Evolutionary conservation across 2,329 filamentous ascomycete species (phyloP), one percentile per base, ranked within the genome.

Genomic region (Coniochaeta sp.): DNA sequence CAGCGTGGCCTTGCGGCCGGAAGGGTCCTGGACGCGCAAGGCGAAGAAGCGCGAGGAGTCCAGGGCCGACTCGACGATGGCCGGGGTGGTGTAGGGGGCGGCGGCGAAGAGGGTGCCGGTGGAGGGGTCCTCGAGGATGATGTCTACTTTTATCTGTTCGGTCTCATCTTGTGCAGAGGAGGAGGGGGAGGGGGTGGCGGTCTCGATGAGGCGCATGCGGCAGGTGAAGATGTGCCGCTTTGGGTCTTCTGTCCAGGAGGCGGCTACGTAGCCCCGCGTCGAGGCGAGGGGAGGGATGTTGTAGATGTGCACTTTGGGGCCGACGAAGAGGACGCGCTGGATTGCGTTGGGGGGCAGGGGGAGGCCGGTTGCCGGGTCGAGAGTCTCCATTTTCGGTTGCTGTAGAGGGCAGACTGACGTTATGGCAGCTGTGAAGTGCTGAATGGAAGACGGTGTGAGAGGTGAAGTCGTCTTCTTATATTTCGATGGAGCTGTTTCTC

Each of bases 31-130:
- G 1, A 96, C 91, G 16, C 89, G 81, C 38, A 96, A 72, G 6
- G 91, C 91, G 70, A 96, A 96, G 80, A 96, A 96, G 36, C 91
- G 84, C 62, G 84, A 87, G 69, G 86, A 90, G 72, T 96, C 91
- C 24, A 89, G 77, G 22, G 90, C 89, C 65, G 90, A 83, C 75
- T 95, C 90, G 55, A 96, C 89, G 7, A 82, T 83, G 19, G 79
- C 79, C 1, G 80, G 71, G 26, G 79, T 76, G 0, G 84, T 87
- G 74, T 96, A 96, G 0, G 92, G 91, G 1, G 89, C 89, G 1
- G 90, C 91, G 54, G 91, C 91, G 73, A 96, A 96, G 24, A 96
- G 80, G 67, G 90, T 83, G 31, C 89, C 90, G 0, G 79, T 86
- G 26, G 79, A 79, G 4, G 87, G 76, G 71, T 96, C 91, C 71